phyloP scores from a whole-genome alignment of 495 filamentous ascomycete species.

The Chaetomium tenue region DNA sequence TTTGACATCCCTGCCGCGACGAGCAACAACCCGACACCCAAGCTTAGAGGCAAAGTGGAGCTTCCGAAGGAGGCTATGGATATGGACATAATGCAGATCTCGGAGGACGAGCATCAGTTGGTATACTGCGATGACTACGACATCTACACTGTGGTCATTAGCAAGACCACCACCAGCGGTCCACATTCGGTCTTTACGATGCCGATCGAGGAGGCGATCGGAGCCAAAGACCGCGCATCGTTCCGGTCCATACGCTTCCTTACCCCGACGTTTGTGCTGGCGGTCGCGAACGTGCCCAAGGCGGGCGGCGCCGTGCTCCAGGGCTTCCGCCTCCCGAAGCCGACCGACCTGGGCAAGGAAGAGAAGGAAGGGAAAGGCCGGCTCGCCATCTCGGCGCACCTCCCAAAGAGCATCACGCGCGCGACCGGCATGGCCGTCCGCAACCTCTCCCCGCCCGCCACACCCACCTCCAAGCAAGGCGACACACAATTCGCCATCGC shows the following conservation, averaged over 20 bases:
- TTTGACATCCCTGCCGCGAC: constrained; percentile 63
- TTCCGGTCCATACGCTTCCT: constrained; percentile 75
- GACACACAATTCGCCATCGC: constrained; percentile 77
- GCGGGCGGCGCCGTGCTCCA: constrained; percentile 51
- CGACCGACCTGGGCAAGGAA: constrained; percentile 29
- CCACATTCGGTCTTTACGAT: constrained; percentile 61
- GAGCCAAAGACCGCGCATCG: constrained; percentile 46
- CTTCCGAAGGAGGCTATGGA: constrained; percentile 74
- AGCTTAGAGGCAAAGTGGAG: constrained; percentile 65
- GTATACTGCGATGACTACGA: constrained; percentile 80
- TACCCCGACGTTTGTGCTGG: constrained; percentile 69
- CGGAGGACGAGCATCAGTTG: constrained; percentile 60
- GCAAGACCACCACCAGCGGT: constrained; percentile 51
- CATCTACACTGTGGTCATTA: constrained; percentile 57
- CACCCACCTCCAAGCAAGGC: constrained; percentile 44
- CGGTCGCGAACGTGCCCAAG: constrained; percentile 53
- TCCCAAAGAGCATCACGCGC: constrained; percentile 45
- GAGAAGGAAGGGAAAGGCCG: constrained; percentile 40
- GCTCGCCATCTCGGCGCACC: constrained; percentile 40
- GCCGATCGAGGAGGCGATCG: constrained; percentile 50
- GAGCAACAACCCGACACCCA: constrained; percentile 47
- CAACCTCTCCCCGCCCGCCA: constrained; percentile 55
- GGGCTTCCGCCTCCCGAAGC: constrained; percentile 48
- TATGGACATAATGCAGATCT: constrained; percentile 67
- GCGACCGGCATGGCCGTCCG: constrained; percentile 74